Evolutionary conservation across 305 asterid species (phyloP).

Genomic region (Andrographis paniculata): DNA sequence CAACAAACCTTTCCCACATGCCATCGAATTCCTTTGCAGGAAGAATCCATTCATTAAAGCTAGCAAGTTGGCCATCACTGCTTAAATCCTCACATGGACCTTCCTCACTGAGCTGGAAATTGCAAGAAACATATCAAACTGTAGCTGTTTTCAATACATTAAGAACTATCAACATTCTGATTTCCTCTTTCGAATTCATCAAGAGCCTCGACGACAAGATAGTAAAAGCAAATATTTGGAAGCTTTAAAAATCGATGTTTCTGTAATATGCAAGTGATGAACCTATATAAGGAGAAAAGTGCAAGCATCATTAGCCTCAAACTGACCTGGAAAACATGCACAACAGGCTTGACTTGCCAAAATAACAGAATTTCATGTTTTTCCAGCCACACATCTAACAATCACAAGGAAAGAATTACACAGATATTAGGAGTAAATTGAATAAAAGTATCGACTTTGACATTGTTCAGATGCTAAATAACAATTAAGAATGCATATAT

Average conservation of each 20-base stretch:
- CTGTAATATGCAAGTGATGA: not conserved
- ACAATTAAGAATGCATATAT: too few relatives aligned
- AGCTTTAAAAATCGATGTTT: too few relatives aligned
- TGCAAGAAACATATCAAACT: constrained; percentile 13
- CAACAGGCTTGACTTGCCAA: constrained; percentile 95
- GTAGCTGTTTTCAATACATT: too few relatives aligned
- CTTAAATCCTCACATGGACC: constrained; percentile 96
- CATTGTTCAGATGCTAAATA: too few relatives aligned
- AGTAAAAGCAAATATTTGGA: too few relatives aligned
- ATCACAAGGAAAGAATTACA: constrained; percentile 16
- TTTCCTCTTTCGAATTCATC: too few relatives aligned
- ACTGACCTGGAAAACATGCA: constrained; percentile 87
- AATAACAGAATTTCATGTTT: constrained; percentile 68
- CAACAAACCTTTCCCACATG: constrained; percentile 91
- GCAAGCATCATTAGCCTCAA: not conserved
- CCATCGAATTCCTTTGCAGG: constrained; percentile 98
- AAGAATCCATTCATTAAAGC: constrained; percentile 93
- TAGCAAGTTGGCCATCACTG: constrained; percentile 75
- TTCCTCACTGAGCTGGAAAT: constrained; percentile 83
- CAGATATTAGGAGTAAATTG: constrained; percentile 13
- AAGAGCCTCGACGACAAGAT: too few relatives aligned
- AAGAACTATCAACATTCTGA: too few relatives aligned
- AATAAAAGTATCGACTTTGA: too few relatives aligned
- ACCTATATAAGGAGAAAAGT: constrained; percentile 9
- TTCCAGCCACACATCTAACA: constrained; percentile 70